phyloP scores from a whole-genome alignment of 441 rosid genomes.

The Theobroma grandiflorum region DNA sequence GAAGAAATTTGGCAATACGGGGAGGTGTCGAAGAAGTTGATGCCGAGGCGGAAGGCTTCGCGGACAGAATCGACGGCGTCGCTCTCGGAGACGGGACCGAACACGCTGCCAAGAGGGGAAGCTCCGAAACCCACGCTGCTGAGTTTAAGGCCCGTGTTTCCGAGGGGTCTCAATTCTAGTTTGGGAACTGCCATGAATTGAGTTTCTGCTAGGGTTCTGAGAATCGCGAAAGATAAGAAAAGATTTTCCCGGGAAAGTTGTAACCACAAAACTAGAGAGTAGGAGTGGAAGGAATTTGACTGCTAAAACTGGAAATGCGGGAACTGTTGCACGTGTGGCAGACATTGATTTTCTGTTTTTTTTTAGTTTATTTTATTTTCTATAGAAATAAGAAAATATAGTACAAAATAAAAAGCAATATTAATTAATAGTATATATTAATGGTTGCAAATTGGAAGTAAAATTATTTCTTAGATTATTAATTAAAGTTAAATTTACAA shows the following conservation, averaged over 20 bases:
- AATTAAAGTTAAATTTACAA: too few relatives aligned
- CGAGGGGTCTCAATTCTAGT: slow-evolving; percentile 74
- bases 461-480: too few relatives aligned
- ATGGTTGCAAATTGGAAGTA: too few relatives aligned
- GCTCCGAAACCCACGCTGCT: slow-evolving; percentile 94
- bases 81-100: slow-evolving; percentile 77
- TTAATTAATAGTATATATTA: too few relatives aligned
- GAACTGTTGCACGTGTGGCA: not conserved
- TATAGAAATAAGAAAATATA: too few relatives aligned
- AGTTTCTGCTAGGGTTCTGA: not conserved
- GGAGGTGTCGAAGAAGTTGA: slow-evolving; percentile 97
- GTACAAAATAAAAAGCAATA: too few relatives aligned
- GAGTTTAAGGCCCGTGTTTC: slow-evolving; percentile 75
- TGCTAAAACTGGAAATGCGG: not conserved
- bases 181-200: slow-evolving; percentile 34
- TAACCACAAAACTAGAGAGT: not conserved
- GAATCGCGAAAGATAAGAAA: not conserved
- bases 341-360: not conserved
- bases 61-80: slow-evolving; percentile 84
- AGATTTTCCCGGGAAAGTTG: not conserved
- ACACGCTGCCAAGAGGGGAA: slow-evolving; percentile 83
- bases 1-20: slow-evolving; percentile 56
- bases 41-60: slow-evolving; percentile 79
- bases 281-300: not conserved
- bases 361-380: not conserved